Percentiles rank a stretch among this genome's conserved stretches.
Conservation (phyloP, 2,329 filamentous ascomycete species). For the Epichloe sp. region DNA sequence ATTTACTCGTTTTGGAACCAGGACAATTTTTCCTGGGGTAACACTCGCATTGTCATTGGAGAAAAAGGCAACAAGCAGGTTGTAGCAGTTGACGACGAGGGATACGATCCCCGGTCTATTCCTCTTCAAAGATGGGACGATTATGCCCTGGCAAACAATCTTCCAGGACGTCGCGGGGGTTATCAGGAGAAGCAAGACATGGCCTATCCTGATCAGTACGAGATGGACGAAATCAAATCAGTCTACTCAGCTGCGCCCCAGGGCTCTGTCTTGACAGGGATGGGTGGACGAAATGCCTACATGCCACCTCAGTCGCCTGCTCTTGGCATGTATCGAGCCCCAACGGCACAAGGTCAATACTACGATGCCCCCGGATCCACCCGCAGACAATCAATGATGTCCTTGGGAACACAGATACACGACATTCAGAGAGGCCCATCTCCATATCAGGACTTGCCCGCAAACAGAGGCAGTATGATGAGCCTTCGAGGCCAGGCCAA, state of each 20-base stretch:
- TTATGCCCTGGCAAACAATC: constrained; percentile 73
- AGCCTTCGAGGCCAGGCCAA: constrained; percentile 39
- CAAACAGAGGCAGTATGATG: constrained; percentile 46
- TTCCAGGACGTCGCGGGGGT: constrained; percentile 83
- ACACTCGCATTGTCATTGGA: constrained; percentile 91
- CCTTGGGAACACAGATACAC: constrained; percentile 36
- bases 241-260: constrained; percentile 85
- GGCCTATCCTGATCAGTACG: constrained; percentile 65
- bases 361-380: constrained; percentile 36
- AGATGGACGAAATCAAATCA: constrained; percentile 97
- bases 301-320: constrained; percentile 77
- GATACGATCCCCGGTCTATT: constrained; percentile 83
- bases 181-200: constrained; percentile 50
- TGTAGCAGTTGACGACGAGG: constrained; percentile 73
- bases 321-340: constrained; percentile 40
- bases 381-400: constrained; percentile 61
- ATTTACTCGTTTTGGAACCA: constrained; percentile 99
- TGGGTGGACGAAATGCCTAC: constrained; percentile 58
- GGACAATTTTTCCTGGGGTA: constrained; percentile 98
- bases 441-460: constrained; percentile 43
- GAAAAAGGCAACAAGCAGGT: constrained; percentile 86
- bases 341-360: constrained; percentile 33
- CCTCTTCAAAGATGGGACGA: constrained; percentile 96
- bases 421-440: constrained; percentile 38
- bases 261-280: constrained; percentile 78